These are phyloP conservation scores for Boletus rufocinnamomeus DNA, from an alignment of 768 basidiomycete species.

Conservation along the genomic window DNA sequence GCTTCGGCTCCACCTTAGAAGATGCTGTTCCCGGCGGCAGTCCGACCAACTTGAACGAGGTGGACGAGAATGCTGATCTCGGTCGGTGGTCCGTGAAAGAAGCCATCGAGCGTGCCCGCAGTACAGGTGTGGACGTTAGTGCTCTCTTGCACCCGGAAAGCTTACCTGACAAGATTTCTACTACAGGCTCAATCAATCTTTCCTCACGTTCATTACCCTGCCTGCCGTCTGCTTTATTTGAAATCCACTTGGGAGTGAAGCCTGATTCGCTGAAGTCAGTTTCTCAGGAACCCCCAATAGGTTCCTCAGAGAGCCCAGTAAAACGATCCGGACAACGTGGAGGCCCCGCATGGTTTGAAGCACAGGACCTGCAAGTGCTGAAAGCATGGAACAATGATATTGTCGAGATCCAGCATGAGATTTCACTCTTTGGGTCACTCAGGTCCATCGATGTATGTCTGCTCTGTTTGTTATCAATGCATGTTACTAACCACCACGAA, in stretches of 20 bases:
- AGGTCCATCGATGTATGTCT: constrained; percentile 74
- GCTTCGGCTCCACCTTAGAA: constrained; percentile 47
- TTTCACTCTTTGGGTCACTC: constrained; percentile 80
- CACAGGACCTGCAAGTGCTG: constrained; percentile 71
- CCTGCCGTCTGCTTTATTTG: constrained; percentile 75
- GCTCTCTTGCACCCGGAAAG: constrained; percentile 38
- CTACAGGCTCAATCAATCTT: constrained; percentile 72
- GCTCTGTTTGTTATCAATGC: not conserved
- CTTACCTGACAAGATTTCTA: constrained; percentile 47
- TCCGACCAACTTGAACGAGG: constrained; percentile 39
- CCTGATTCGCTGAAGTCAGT: constrained; percentile 70
- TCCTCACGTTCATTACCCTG: constrained; percentile 71
- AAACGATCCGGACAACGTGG: constrained; percentile 45
- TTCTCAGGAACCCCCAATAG: constrained; percentile 55
- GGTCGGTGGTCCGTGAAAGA: constrained; percentile 71
- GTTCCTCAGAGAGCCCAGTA: constrained; percentile 38
- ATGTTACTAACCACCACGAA: constrained; percentile 2
- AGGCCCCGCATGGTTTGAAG: constrained; percentile 75
- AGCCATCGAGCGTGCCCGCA: constrained; percentile 75
- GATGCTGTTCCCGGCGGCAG: constrained; percentile 43
- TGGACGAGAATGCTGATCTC: constrained; percentile 47
- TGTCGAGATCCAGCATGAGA: constrained; percentile 75
- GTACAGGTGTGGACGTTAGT: constrained; percentile 58
- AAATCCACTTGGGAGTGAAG: constrained; percentile 74
- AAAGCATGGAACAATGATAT: constrained; percentile 85